Evolutionary conservation across 129 eudicot genomes (phyloP).

Genomic region (Deinandra increscens): DNA sequence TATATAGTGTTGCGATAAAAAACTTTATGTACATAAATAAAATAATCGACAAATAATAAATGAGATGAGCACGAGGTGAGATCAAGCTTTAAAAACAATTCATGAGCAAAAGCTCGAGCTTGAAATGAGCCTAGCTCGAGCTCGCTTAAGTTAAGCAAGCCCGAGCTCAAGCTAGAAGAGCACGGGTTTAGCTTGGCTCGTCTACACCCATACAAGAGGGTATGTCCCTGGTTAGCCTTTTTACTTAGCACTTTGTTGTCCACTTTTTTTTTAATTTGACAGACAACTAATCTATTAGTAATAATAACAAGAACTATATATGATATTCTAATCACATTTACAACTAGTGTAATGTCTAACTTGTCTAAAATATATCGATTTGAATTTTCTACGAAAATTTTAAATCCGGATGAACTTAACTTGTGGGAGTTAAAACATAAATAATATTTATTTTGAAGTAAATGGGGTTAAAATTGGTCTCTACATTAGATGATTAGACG

Average conservation of each 20-base stretch:
- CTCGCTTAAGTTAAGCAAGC: background rate
- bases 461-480: background rate
- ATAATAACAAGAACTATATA: background rate
- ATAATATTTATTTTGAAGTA: too few relatives aligned
- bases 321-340: too few relatives aligned
- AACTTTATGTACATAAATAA: background rate
- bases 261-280: background rate
- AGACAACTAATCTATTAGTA: background rate
- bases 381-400: too few relatives aligned
- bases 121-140: background rate
- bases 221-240: background rate
- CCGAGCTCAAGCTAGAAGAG: background rate
- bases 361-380: too few relatives aligned
- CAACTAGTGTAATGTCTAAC: too few relatives aligned
- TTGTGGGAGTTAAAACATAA: too few relatives aligned
- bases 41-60: background rate
- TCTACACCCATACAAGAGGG: background rate
- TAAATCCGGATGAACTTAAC: too few relatives aligned
- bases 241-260: background rate
- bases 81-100: background rate
- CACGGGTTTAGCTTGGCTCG: background rate
- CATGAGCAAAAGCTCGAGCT: background rate
- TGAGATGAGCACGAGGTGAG: background rate
- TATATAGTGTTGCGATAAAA: background rate
- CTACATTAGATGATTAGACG: background rate